Percentiles rank a stretch among this genome's conserved stretches.
Conservation (phyloP, 169 alveolate species). For the Plasmodium ovale region DNA sequence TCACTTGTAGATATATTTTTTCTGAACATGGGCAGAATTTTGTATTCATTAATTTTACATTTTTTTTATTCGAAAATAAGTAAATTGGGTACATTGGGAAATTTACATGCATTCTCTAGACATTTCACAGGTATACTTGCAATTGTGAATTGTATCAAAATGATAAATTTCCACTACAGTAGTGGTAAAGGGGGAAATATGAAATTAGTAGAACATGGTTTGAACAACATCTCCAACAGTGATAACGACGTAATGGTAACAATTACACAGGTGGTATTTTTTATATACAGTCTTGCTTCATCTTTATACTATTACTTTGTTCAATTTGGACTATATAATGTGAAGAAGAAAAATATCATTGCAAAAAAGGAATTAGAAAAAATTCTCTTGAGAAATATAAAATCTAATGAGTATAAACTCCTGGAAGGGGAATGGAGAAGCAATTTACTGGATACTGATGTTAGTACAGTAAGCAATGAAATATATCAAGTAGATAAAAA, state of each 20-base stretch:
- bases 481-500: neutral
- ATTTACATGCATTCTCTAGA: neutral
- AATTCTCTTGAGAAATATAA: conserved; percentile 21
- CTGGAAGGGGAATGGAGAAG: neutral
- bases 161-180: conserved; percentile 36
- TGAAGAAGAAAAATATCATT: conserved; percentile 22
- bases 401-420: conserved; percentile 17
- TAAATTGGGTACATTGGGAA: conserved; percentile 4
- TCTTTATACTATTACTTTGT: conserved; percentile 16
- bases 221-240: neutral
- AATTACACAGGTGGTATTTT: neutral
- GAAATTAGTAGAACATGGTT: too few species aligned
- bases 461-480: conserved; percentile 8
- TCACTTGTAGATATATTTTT: conserved; percentile 24
- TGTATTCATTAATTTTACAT: conserved; percentile 2
- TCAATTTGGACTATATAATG: conserved; percentile 12
- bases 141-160: conserved; percentile 15
- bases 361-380: conserved; percentile 42
- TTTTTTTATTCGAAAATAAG: conserved; percentile 9
- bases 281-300: conserved; percentile 30
- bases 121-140: conserved; percentile 36
- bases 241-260: neutral
- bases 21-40: conserved; percentile 21
- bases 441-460: neutral
- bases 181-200: neutral